Percentiles rank a stretch among this genome's conserved stretches.
Conservation (phyloP, 1,139 yeast genomes). For the Yamadazyma pseudoaaseri region DNA sequence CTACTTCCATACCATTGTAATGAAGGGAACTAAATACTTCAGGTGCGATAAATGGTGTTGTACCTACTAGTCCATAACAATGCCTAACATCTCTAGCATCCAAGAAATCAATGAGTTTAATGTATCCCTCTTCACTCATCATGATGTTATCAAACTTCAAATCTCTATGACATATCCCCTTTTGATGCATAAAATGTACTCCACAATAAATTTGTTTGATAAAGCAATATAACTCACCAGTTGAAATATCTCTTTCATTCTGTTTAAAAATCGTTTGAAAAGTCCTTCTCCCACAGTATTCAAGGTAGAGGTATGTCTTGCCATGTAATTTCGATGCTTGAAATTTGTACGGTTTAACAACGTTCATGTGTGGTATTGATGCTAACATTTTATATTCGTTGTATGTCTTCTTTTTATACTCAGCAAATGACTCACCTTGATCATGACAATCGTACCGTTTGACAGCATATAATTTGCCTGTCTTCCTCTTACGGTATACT, state of each 20-base stretch:
- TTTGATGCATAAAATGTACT: conserved; percentile 30
- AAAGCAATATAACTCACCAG: conserved; percentile 26
- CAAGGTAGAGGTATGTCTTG: conserved; percentile 26
- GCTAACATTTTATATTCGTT: conserved; percentile 35
- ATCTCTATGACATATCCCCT: conserved; percentile 40
- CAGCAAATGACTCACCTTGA: conserved; percentile 31
- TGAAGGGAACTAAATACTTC: conserved; percentile 36
- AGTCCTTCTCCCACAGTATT: conserved; percentile 29
- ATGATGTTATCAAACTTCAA: conserved; percentile 41
- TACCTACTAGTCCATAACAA: conserved; percentile 48
- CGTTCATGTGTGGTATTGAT: conserved; percentile 31
- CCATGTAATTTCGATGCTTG: conserved; percentile 19
- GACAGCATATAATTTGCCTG: conserved; percentile 28
- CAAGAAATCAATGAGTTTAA: conserved; percentile 41
- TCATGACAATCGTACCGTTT: conserved; percentile 41
- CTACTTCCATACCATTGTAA: conserved; percentile 43
- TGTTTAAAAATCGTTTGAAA: conserved; percentile 17
- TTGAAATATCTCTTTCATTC: conserved; percentile 3
- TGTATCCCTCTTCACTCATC: conserved; percentile 20
- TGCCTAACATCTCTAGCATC: conserved; percentile 19
- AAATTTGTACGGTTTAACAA: conserved; percentile 30
- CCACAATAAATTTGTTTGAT: conserved; percentile 36
- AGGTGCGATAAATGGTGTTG: conserved; percentile 46
- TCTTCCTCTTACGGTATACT: conserved; percentile 19
- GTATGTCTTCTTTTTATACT: conserved; percentile 34